Evolutionary conservation across 768 basidiomycete genomes (phyloP), one percentile per base, ranked within the genome.

Genomic region (Termitomyces sp.): DNA sequence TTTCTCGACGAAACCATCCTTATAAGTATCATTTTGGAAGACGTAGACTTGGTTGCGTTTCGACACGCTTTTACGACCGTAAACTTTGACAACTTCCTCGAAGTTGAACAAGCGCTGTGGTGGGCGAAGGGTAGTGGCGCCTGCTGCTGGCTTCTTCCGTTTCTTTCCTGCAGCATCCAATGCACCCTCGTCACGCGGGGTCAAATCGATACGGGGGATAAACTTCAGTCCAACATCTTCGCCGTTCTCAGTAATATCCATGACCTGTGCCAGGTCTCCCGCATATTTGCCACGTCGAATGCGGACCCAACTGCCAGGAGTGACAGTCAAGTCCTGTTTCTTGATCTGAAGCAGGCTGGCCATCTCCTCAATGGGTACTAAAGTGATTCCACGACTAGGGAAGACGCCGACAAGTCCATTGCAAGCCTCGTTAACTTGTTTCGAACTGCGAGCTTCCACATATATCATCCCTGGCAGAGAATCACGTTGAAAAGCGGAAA

Each of bases 291-390:
- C 96, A 38, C 95, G 86, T 66, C 86, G 88, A 68, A 98, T 86
- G 49, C 97, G 91, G 8, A 98, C 94, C 97, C 97, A 99, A 63
- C 85, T 90, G 19, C 93, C 94, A 0, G 87, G 86, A 17, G 83
- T 83, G 41, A 98, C 82, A 0, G 89, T 89, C 45, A 88, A 74
- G 60, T 95, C 92, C 68, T 95, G 90, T 75, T 95, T 95, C 78
- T 95, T 98, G 66, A 97, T 97, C 68, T 92, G 91, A 63, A 98
- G 80, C 37, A 98, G 76, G 58, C 91, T 92, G 17, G 97, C 93
- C 95, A 98, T 98, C 76, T 99, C 97, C 65, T 95, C 91, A 57
- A 98, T 94, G 7, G 95, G 95, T 0, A 98, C 95, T 34, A 97
- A 82, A 19, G 81, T 80, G 59, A 93, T 84, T 16, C 91, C 90